Evolutionary conservation across 2,329 filamentous ascomycete genomes (phyloP).

Genomic region (Macrophomina phaseolina): DNA sequence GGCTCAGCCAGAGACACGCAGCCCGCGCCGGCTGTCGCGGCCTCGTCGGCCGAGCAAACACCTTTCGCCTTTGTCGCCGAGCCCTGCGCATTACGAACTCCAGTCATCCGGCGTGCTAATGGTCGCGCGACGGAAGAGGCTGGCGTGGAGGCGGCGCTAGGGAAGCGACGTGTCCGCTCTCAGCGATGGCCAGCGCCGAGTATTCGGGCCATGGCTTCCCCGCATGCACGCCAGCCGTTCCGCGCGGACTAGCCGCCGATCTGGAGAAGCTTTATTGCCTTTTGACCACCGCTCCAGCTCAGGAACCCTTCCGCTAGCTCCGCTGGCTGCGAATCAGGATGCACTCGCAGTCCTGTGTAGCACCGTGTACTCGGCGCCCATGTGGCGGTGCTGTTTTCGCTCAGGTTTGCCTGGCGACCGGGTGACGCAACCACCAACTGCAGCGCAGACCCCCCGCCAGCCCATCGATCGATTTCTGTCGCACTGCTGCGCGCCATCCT

Average conservation of each 20-base stretch:
- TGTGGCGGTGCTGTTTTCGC: constrained; percentile 3
- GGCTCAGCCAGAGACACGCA: background rate
- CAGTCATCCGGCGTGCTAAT: constrained; percentile 7
- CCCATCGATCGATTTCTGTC: background rate
- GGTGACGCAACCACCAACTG: background rate
- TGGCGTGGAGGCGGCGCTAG: background rate
- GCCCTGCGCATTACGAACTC: background rate
- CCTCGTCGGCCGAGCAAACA: background rate
- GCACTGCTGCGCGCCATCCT: background rate
- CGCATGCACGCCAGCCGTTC: constrained; percentile 9
- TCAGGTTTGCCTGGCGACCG: background rate
- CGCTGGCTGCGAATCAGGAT: background rate
- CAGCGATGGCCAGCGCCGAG: background rate
- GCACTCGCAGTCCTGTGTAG: background rate
- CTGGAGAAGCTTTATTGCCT: background rate
- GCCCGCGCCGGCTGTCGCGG: background rate
- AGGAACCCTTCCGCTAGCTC: background rate
- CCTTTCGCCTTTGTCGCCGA: background rate
- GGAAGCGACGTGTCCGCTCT: background rate
- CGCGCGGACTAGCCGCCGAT: constrained; percentile 6
- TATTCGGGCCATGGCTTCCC: constrained; percentile 3
- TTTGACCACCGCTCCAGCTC: background rate
- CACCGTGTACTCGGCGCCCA: background rate
- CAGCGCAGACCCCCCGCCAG: background rate
- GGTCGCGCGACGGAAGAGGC: background rate